phyloP scores from a whole-genome alignment of 1,284 basidiomycete species.

The Moesziomyces antarcticus region DNA sequence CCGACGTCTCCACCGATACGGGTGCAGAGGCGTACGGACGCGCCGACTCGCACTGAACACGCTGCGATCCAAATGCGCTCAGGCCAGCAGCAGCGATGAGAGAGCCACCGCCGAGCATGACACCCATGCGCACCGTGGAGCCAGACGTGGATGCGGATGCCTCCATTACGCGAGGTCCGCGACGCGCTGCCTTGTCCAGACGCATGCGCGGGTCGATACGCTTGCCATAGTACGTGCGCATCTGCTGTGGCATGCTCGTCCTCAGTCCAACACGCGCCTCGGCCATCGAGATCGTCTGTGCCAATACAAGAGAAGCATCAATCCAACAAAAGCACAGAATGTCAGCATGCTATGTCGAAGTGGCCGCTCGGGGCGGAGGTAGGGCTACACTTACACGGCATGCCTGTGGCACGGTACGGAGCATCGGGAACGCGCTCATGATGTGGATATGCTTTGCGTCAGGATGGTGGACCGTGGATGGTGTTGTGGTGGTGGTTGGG shows the following conservation, averaged over 20 bases:
- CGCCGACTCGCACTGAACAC: constrained; percentile 29
- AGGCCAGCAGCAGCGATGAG: constrained; percentile 28
- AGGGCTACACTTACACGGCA: constrained; percentile 20
- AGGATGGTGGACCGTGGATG: not conserved
- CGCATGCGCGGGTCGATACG: constrained; percentile 29
- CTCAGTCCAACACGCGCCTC: constrained; percentile 23
- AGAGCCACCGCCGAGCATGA: constrained; percentile 35
- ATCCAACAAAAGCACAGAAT: not conserved
- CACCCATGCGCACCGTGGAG: constrained; percentile 18
- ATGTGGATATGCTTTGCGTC: not conserved
- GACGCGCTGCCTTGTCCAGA: constrained; percentile 2
- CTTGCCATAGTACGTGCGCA: constrained; percentile 38
- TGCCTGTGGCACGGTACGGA: constrained; percentile 26
- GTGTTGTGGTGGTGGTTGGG: not conserved
- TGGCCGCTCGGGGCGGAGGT: too few relatives aligned
- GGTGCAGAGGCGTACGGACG: constrained; percentile 27
- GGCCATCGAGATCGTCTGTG: constrained; percentile 15
- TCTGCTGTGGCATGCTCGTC: constrained; percentile 33
- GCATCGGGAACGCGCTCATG: constrained; percentile 34
- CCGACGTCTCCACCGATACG: constrained; percentile 8
- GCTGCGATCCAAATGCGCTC: constrained; percentile 11
- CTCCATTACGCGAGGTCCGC: constrained; percentile 7
- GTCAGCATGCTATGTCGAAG: constrained; percentile 3
- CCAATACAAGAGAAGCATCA: constrained; percentile 8
- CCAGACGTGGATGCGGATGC: constrained; percentile 17